Evolutionary conservation across 2,329 filamentous ascomycete species (phyloP).

Genomic region (Phyllosticta citribraziliensis): DNA sequence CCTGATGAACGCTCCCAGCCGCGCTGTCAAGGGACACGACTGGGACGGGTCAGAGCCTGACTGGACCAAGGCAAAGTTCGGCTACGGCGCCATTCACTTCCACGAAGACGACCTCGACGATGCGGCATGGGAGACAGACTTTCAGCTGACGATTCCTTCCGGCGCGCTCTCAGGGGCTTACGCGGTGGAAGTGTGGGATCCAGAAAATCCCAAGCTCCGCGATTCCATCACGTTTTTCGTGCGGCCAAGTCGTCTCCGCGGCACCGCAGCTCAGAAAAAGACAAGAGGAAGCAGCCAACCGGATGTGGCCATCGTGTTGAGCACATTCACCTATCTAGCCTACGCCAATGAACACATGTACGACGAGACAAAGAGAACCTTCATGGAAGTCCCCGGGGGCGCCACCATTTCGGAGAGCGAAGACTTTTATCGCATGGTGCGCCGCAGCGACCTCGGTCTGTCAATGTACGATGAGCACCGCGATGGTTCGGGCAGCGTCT

Average conservation of each 20-base stretch:
- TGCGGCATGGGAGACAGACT: constrained; percentile 26
- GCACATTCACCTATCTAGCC: constrained; percentile 30
- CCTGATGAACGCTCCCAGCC: constrained; percentile 25
- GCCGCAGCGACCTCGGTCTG: constrained; percentile 28
- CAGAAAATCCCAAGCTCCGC: constrained; percentile 12
- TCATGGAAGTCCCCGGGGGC: constrained; percentile 16
- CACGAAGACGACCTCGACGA: constrained; percentile 32
- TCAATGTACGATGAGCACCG: constrained; percentile 30
- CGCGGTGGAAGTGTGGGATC: constrained; percentile 18
- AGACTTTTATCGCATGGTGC: constrained; percentile 16
- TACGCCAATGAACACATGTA: constrained; percentile 32
- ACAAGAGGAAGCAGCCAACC: background rate
- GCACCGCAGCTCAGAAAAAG: constrained; percentile 1
- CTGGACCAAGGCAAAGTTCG: constrained; percentile 25
- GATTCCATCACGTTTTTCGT: constrained; percentile 29
- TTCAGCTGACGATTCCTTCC: constrained; percentile 17
- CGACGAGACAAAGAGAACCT: constrained; percentile 17
- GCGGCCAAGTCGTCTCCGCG: constrained; percentile 14
- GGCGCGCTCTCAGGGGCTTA: constrained; percentile 20
- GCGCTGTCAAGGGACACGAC: constrained; percentile 25
- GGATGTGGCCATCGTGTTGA: constrained; percentile 23
- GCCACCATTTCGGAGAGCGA: constrained; percentile 12
- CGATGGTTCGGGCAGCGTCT: constrained; percentile 27
- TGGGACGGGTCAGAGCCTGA: constrained; percentile 23
- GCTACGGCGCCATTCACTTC: constrained; percentile 31